These are phyloP conservation scores for Lactarius akahatsu DNA, from an alignment of 768 basidiomycete genomes.

Conservation along the genomic window DNA sequence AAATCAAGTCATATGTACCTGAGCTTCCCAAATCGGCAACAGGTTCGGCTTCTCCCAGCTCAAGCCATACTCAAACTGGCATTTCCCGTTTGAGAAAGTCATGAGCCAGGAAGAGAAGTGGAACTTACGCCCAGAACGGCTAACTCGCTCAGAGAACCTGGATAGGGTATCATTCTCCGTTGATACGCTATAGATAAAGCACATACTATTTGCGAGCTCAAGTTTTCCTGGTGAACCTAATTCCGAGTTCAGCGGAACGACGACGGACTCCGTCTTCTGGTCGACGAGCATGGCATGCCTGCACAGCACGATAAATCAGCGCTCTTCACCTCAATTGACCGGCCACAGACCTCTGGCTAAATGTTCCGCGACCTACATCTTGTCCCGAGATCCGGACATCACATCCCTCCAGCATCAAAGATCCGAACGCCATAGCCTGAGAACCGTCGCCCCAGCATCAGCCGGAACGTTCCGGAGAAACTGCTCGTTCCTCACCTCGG, in stretches of 20 bases:
- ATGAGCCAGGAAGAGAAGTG: too few species aligned
- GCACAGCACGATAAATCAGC: neutral
- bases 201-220: slow-evolving; percentile 84
- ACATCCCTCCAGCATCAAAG: slow-evolving; percentile 76
- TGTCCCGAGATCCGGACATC: slow-evolving; percentile 91
- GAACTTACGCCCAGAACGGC: slow-evolving; percentile 79
- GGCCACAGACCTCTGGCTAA: slow-evolving; percentile 63
- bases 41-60: slow-evolving; percentile 85
- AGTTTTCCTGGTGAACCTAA: slow-evolving; percentile 58
- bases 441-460: neutral
- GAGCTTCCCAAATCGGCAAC: slow-evolving; percentile 90
- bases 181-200: neutral
- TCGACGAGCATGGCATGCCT: slow-evolving; percentile 92
- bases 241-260: slow-evolving; percentile 78
- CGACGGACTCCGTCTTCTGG: slow-evolving; percentile 75
- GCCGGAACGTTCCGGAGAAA: neutral
- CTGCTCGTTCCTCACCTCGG: slow-evolving; percentile 56
- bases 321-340: neutral
- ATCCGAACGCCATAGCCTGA: slow-evolving; percentile 85
- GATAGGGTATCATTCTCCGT: neutral
- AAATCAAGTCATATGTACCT: slow-evolving; percentile 44
- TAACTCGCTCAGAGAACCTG: slow-evolving; percentile 86
- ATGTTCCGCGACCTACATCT: slow-evolving; percentile 89
- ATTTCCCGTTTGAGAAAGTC: slow-evolving; percentile 2
- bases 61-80: slow-evolving; percentile 84